phyloP scores from a whole-genome alignment of 352 stramenopile species.

The Pythium aquatile region DNA sequence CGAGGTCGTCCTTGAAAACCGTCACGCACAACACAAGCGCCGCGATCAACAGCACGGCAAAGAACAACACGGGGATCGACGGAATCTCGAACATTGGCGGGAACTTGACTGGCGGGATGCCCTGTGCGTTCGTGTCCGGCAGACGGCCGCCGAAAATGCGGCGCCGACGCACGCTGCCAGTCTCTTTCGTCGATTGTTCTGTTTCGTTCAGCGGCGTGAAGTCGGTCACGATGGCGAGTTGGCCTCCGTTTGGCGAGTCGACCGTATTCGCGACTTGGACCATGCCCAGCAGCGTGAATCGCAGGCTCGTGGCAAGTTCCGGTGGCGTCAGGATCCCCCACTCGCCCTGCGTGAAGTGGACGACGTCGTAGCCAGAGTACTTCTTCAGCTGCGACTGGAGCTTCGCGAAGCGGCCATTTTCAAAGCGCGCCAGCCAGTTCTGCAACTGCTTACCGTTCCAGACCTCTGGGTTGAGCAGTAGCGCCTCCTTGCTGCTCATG shows the following conservation, averaged over 20 bases:
- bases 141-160: neutral
- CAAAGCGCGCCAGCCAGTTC: constrained; percentile 72
- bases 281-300: constrained; percentile 86
- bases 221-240: constrained; percentile 77
- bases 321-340: constrained; percentile 60
- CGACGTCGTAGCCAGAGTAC: constrained; percentile 62
- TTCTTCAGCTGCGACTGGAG: constrained; percentile 51
- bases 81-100: constrained; percentile 74
- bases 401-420: constrained; percentile 64
- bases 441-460: constrained; percentile 81
- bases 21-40: constrained; percentile 71
- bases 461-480: constrained; percentile 74
- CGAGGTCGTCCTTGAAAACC: constrained; percentile 60
- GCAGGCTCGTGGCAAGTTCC: constrained; percentile 72
- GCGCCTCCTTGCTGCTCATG: constrained; percentile 38
- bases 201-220: constrained; percentile 51
- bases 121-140: constrained; percentile 22
- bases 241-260: constrained; percentile 35
- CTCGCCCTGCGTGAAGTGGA: constrained; percentile 59
- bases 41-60: constrained; percentile 53
- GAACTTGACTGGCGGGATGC: constrained; percentile 35
- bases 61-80: constrained; percentile 53
- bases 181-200: constrained; percentile 8
- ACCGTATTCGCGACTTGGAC: constrained; percentile 63
- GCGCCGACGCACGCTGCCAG: constrained; percentile 17